Evolutionary conservation across 2,329 filamentous ascomycete species (phyloP).

Genomic region (Aureobasidium sp.): DNA sequence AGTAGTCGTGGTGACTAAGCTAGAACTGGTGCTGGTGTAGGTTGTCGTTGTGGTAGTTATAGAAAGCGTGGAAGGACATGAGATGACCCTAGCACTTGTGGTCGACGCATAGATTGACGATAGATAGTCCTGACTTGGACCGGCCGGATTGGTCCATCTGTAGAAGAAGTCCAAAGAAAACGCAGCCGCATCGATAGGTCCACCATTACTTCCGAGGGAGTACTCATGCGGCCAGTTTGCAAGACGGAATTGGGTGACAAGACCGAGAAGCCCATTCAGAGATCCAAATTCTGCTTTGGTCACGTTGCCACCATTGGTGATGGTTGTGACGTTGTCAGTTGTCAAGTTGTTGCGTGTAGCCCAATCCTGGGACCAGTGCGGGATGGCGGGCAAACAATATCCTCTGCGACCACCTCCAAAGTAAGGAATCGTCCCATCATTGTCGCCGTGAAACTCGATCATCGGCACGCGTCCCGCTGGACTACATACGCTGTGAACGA

Average conservation of each 20-base stretch:
- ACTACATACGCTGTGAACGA: slow-evolving; percentile 19
- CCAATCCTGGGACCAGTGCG: slow-evolving; percentile 33
- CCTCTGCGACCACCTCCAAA: slow-evolving; percentile 28
- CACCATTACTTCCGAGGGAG: slow-evolving; percentile 26
- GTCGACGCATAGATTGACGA: not conserved
- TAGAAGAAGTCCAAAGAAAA: slow-evolving; percentile 27
- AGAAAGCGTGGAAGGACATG: not conserved
- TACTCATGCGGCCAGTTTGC: slow-evolving; percentile 35
- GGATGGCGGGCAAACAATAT: slow-evolving; percentile 25
- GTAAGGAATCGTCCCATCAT: slow-evolving; percentile 35
- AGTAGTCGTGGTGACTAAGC: not conserved
- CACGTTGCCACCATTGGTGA: slow-evolving; percentile 24
- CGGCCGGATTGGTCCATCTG: slow-evolving; percentile 18
- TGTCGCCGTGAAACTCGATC: slow-evolving; percentile 38
- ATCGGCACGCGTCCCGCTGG: slow-evolving; percentile 30
- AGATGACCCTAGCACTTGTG: not conserved
- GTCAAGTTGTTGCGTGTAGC: slow-evolving; percentile 29
- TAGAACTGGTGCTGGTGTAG: not conserved
- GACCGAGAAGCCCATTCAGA: slow-evolving; percentile 26
- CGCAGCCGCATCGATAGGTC: slow-evolving; percentile 22
- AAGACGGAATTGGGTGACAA: slow-evolving; percentile 35
- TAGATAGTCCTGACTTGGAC: slow-evolving; percentile 12
- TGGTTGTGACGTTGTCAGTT: slow-evolving; percentile 25
- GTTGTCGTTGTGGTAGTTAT: slow-evolving; percentile 4
- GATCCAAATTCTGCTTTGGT: slow-evolving; percentile 25